These are phyloP conservation scores for Magnusiomyces paraingens DNA, from an alignment of 1,139 yeast species.

Conservation along the genomic window DNA sequence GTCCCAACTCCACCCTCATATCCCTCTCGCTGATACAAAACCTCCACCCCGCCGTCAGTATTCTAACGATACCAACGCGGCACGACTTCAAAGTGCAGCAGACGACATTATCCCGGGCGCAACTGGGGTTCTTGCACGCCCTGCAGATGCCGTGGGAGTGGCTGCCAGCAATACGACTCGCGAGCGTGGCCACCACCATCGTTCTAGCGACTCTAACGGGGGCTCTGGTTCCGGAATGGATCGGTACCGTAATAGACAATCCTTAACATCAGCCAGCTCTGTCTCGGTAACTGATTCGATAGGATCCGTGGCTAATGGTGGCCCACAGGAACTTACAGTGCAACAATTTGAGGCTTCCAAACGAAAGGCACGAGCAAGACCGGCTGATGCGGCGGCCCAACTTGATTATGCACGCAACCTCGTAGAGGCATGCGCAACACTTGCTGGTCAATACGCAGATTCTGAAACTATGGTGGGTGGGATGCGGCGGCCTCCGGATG, in stretches of 20 bases:
- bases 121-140: too few relatives aligned
- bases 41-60: constrained; percentile 29
- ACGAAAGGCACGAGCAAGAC: constrained; percentile 25
- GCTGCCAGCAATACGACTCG: too few relatives aligned
- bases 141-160: too few relatives aligned
- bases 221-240: neutral
- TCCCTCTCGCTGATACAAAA: constrained; percentile 9
- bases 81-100: too few relatives aligned
- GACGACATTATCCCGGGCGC: too few relatives aligned
- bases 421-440: constrained; percentile 31
- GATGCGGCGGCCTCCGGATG: constrained; percentile 5
- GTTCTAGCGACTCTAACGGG: too few relatives aligned
- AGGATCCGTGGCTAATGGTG: neutral
- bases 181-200: too few relatives aligned
- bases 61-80: constrained; percentile 1
- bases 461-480: constrained; percentile 27
- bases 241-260: neutral
- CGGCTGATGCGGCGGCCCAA: constrained; percentile 30
- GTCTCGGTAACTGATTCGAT: constrained; percentile 6
- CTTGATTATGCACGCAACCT: constrained; percentile 36
- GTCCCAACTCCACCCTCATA: constrained; percentile 3
- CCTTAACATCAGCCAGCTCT: neutral
- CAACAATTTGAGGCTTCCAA: constrained; percentile 30
- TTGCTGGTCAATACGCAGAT: constrained; percentile 30
- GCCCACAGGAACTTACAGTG: constrained; percentile 23